Percentiles rank a stretch among this genome's conserved stretches.
Evolutionary conservation across 306 rosid genomes (phyloP).

Genomic region (Urtica urens): DNA sequence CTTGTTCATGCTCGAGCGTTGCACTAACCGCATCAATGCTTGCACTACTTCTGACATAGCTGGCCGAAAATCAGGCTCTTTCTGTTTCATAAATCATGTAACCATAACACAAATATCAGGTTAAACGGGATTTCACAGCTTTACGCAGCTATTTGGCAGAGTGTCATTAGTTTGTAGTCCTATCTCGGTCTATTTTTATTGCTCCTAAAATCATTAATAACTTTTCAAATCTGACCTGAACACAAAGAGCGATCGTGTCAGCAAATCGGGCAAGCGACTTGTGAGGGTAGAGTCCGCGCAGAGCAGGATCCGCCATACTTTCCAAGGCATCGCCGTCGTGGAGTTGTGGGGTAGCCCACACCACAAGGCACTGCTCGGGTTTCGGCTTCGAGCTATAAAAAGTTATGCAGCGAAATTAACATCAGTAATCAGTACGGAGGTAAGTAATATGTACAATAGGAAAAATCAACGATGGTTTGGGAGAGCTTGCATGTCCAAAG

Average conservation of each 20-base stretch:
- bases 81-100: too few relatives aligned
- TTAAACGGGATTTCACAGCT: too few relatives aligned
- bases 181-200: background rate
- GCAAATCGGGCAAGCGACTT: slow-evolving; percentile 78
- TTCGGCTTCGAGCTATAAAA: slow-evolving; percentile 42
- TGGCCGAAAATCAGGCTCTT: slow-evolving; percentile 64
- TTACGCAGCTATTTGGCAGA: background rate
- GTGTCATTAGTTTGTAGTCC: background rate
- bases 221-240: slow-evolving; percentile 72
- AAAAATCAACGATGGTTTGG: too few relatives aligned
- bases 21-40: slow-evolving; percentile 46
- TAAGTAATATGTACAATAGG: too few relatives aligned
- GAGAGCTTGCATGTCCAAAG: slow-evolving; percentile 31
- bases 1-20: slow-evolving; percentile 42
- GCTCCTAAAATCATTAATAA: too few relatives aligned
- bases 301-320: slow-evolving; percentile 65
- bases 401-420: too few relatives aligned
- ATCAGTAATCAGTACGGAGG: too few relatives aligned
- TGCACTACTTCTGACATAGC: slow-evolving; percentile 75
- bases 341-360: slow-evolving; percentile 82
- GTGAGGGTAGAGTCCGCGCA: slow-evolving; percentile 80
- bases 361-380: slow-evolving; percentile 55
- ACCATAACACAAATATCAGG: too few relatives aligned
- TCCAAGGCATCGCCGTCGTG: slow-evolving; percentile 56
- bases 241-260: slow-evolving; percentile 62